These are phyloP conservation scores for Pseudozyma pruni DNA, from an alignment of 1,284 basidiomycete species.

Conservation along the genomic window DNA sequence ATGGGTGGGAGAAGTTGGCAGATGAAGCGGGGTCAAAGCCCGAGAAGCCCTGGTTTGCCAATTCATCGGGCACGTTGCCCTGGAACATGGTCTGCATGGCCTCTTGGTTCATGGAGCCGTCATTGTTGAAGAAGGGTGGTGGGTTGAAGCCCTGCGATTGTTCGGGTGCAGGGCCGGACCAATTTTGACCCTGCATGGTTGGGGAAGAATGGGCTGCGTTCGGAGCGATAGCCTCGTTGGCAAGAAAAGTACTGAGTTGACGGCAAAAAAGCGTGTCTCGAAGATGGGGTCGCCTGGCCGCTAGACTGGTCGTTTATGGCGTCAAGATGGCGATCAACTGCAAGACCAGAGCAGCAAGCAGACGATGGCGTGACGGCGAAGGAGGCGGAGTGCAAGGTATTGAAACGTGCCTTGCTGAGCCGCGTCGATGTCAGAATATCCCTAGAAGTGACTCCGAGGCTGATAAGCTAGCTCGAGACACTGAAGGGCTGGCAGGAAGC, in stretches of 20 bases:
- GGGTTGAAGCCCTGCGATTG: conserved; percentile 31
- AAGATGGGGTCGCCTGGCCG: background rate
- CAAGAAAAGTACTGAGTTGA: too few relatives aligned
- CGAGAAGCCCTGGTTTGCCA: conserved; percentile 16
- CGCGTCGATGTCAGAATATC: conserved; percentile 28
- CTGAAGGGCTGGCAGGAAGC: conserved; percentile 17
- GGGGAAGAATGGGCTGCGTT: background rate
- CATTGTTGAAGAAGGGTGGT: conserved; percentile 29
- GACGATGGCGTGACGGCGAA: background rate
- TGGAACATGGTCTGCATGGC: conserved; percentile 39
- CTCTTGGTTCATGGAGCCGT: conserved; percentile 36
- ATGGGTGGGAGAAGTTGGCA: conserved; percentile 23
- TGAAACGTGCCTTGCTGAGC: conserved; percentile 1
- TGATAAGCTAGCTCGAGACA: background rate
- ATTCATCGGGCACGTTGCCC: conserved; percentile 15
- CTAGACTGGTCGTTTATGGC: background rate
- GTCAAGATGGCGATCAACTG: background rate
- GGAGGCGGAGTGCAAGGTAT: background rate
- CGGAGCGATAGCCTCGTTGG: too few relatives aligned
- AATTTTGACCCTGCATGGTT: conserved; percentile 39
- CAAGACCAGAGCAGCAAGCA: conserved; percentile 1
- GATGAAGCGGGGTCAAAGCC: conserved; percentile 23
- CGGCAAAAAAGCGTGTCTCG: too few relatives aligned
- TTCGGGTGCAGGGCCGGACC: conserved; percentile 25
- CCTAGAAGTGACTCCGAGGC: conserved; percentile 13